Evolutionary conservation across 495 filamentous ascomycete species (phyloP), one percentile per base, ranked within the genome.

Genomic region (Cudoniella acicularis): DNA sequence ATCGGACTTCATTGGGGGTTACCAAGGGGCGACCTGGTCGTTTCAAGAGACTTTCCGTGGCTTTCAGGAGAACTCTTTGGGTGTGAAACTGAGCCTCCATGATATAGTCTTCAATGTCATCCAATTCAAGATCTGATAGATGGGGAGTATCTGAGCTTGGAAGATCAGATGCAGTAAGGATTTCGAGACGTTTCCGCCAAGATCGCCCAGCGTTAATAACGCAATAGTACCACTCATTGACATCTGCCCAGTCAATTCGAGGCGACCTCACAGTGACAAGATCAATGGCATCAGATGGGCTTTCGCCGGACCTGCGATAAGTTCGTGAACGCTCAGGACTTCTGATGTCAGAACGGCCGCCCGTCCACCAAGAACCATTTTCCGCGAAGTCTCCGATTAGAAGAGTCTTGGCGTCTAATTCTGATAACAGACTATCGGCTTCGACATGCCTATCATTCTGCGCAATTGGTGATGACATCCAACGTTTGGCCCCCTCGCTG

Each of bases 331-430:
- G 69, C 36, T 63, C 65, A n/a, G 73, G 69, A 18, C 47, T 62
- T 9, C 68, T 66, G 11, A 67, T 48, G 30, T 78, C 72, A 20
- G 75, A 70, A 54, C 81, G 75, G 0, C 80, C 77, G 20, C 85
- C 86, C 52, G 83, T 88, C 89, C 89, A 94, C 90, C 89, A 94
- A 13, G 81, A 81, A 1, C 90, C 90, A 67, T 93, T 94, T 69
- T 94, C 89, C 0, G 86, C 87, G 60, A 94, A 73, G 59, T 93
- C 83, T 13, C 90, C 90, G n/a, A 91, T 68, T 11, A 93, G 77
- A 11, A 94, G 75, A 0, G 88, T 86, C 69, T 92, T 94, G 0
- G 87, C 82, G 69, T 94, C 90, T 23, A 91, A 70, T 52, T 84
- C 80, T 23, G 80, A 81, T 2, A 80, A 60, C 8, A 64, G 64